These are phyloP conservation scores for Xylariaceae sp. DNA, from an alignment of 2,329 filamentous ascomycete species.

Conservation along the genomic window DNA sequence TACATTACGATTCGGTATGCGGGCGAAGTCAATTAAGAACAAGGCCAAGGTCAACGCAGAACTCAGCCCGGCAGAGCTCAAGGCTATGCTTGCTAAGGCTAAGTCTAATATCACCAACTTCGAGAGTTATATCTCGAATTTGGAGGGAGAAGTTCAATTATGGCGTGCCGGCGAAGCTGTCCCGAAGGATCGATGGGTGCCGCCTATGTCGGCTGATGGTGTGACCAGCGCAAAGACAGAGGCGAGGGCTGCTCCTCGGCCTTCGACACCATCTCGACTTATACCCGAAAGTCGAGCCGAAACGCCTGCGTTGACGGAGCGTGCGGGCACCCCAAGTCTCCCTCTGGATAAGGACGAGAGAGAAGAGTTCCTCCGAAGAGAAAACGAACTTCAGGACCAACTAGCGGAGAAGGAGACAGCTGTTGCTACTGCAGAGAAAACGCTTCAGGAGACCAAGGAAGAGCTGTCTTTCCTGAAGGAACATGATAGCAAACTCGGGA, in stretches of 20 bases:
- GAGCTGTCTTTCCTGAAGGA: slow-evolving; percentile 86
- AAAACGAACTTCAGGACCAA: slow-evolving; percentile 97
- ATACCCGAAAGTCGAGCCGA: slow-evolving; percentile 62
- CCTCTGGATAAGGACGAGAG: slow-evolving; percentile 94
- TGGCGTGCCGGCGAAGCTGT: slow-evolving; percentile 91
- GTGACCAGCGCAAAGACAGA: slow-evolving; percentile 48
- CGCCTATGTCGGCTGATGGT: slow-evolving; percentile 61
- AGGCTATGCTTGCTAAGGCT: slow-evolving; percentile 87
- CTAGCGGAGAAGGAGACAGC: slow-evolving; percentile 89
- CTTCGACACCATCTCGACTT: slow-evolving; percentile 56
- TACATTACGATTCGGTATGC: slow-evolving; percentile 90
- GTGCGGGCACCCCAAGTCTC: slow-evolving; percentile 83
- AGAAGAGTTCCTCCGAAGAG: slow-evolving; percentile 90
- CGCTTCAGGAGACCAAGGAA: slow-evolving; percentile 79
- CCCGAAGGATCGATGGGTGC: slow-evolving; percentile 85
- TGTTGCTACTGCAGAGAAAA: slow-evolving; percentile 77
- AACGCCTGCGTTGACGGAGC: slow-evolving; percentile 71
- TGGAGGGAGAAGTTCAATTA: slow-evolving; percentile 82
- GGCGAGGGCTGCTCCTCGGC: slow-evolving; percentile 48
- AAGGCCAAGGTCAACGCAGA: slow-evolving; percentile 99
- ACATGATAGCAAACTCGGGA: slow-evolving; percentile 77
- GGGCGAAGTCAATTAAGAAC: slow-evolving; percentile 99
- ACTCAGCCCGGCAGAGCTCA: slow-evolving; percentile 92
- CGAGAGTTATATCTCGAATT: slow-evolving; percentile 78
- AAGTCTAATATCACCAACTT: slow-evolving; percentile 88